These are phyloP conservation scores for Globisporangium paroecandrum DNA, from an alignment of 352 stramenopile species.

Conservation along the genomic window DNA sequence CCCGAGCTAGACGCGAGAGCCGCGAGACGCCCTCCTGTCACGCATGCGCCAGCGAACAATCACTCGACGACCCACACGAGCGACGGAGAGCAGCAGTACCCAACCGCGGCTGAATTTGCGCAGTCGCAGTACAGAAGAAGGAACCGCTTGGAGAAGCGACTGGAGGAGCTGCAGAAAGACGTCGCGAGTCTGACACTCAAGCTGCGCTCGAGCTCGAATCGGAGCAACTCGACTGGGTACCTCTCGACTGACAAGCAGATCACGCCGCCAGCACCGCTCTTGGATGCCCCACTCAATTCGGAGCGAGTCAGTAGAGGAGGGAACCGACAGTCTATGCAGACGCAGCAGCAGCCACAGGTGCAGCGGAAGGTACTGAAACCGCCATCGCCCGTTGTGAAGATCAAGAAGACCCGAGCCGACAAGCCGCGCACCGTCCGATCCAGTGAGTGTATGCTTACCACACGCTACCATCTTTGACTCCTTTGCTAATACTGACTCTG, in stretches of 20 bases:
- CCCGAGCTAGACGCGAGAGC: not conserved
- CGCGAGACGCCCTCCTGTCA: not conserved
- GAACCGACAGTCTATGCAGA: not conserved
- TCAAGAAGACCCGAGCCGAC: slow-evolving; percentile 11
- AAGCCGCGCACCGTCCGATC: slow-evolving; percentile 10
- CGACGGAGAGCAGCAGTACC: slow-evolving; percentile 12
- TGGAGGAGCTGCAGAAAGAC: slow-evolving; percentile 74
- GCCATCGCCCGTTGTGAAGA: slow-evolving; percentile 3
- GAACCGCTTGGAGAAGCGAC: slow-evolving; percentile 59
- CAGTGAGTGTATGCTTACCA: slow-evolving; percentile 5
- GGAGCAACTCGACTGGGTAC: slow-evolving; percentile 24
- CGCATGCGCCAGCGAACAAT: not conserved
- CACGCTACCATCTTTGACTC: not conserved
- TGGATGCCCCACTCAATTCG: not conserved
- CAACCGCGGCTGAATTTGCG: slow-evolving; percentile 21
- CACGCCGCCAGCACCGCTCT: not conserved
- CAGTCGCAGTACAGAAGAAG: slow-evolving; percentile 42
- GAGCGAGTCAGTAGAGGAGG: not conserved
- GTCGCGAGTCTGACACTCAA: slow-evolving; percentile 74
- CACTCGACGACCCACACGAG: slow-evolving; percentile 1
- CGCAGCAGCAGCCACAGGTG: not conserved
- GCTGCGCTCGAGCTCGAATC: slow-evolving; percentile 35
- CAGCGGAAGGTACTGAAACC: not conserved
- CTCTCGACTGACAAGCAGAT: slow-evolving; percentile 29
- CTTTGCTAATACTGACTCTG: not conserved